Evolutionary conservation across 202 grass and related monocot genomes (phyloP).

Genomic region (Eragrostis tef): DNA sequence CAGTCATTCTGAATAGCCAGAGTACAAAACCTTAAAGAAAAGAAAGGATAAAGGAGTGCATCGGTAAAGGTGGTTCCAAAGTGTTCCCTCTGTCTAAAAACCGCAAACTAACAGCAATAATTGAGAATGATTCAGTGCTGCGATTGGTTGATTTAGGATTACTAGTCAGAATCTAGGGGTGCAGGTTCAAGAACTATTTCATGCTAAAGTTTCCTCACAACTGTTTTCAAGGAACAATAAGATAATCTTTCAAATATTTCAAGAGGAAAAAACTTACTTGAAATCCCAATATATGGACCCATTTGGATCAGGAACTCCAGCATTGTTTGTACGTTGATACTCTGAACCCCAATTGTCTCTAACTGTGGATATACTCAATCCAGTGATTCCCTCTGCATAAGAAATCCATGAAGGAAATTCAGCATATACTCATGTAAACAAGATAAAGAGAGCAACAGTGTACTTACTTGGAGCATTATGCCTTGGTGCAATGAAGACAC

Average conservation of each 20-base stretch:
- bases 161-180: constrained; percentile 5
- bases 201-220: constrained; percentile 23
- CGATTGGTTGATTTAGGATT: constrained; percentile 24
- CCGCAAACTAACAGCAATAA: constrained; percentile 23
- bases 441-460: constrained; percentile 23
- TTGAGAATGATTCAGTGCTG: neutral
- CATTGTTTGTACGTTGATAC: constrained; percentile 93
- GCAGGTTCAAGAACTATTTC: neutral
- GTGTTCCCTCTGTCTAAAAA: neutral
- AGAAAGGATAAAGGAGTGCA: neutral
- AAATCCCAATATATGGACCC: constrained; percentile 98
- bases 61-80: constrained; percentile 3
- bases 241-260: neutral
- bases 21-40: neutral
- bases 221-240: constrained; percentile 13
- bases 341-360: constrained; percentile 88
- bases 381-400: constrained; percentile 74
- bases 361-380: constrained; percentile 78
- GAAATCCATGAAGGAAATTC: constrained; percentile 35
- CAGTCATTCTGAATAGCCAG: constrained; percentile 13
- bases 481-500: constrained; percentile 90
- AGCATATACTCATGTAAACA: constrained; percentile 36
- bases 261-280: constrained; percentile 73
- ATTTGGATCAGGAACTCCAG: constrained; percentile 86
- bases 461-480: constrained; percentile 81